Evolutionary conservation across 2,329 filamentous ascomycete genomes (phyloP), one percentile per base, ranked within the genome.

Genomic region (Curvularia eragrostidis): DNA sequence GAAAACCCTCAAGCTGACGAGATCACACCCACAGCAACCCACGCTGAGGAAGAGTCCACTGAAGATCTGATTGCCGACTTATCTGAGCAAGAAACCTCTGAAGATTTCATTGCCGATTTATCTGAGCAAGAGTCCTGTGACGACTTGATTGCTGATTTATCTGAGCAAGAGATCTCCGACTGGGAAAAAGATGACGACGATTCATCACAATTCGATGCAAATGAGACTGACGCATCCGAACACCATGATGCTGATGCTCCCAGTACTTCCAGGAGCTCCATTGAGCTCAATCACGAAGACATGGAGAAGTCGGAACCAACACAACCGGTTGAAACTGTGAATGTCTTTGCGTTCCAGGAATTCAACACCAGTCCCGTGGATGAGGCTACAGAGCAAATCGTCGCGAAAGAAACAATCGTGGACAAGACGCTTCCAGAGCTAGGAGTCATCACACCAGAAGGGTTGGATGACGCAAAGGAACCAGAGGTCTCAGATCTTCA

Each of bases 181-280:
- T 52, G 44, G 38, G 57, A 53, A 38, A 26, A 24, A 13, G 58
- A 43, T 10, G 47, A 26, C 26, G 57, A 59, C 19, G 48, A 21
- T 24, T 54, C 47, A 8, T 49, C 42, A 5, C 49, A 53, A 5
- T 34, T n/a, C n/a, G 46, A 49, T 18, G 46, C 53, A 24, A 48
- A 36, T n/a, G 46, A 60, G n/a, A 54, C 42, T n/a, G 48, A 58
- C 23, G 41, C 41, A n/a, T 57, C 54, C 5, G 57, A 60, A 39
- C 49, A 50, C 13, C 38, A 43, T 18, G 46, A 53, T 18, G 38
- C 9, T 3, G 54, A 60, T 38, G 41, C 28, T 9, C 41, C 49
- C 7, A 49, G 38, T 21, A 24, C 47, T 26, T 21, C 21, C 2
- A n/a, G 44, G 15, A 43, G 47, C 26, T 23, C 38, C 21, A 48